Evolutionary conservation across 495 filamentous ascomycete genomes (phyloP), one percentile per base, ranked within the genome.

Genomic region (Lichenothelia convexa): DNA sequence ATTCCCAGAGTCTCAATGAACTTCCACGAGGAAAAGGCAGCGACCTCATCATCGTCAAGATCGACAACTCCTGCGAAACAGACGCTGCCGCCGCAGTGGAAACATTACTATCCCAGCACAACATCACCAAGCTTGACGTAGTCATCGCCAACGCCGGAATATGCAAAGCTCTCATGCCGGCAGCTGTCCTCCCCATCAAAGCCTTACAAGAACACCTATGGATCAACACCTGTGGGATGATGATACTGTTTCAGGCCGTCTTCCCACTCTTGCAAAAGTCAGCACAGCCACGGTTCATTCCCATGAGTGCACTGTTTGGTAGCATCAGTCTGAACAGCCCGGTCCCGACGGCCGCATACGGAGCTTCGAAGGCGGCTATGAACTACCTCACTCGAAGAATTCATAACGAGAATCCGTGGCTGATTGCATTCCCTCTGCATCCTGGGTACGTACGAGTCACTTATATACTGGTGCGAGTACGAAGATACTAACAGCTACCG

Each of bases 111-210:
- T 19, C 39, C 7, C 21, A 34, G 17, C 44, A 59, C 19, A 52
- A 45, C 9, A 54, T 70, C 44, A 38, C 35, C 5, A 27, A 45
- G 15, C 38, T 73, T 18, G 62, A 71, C 46, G 49, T 64, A n/a
- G 54, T 70, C 4, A 55, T 73, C 21, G 62, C 66, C 34, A 70
- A 70, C 39, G 63, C 66, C 1, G 65, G 58, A 5, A 47, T 60
- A 5, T 40, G 43, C 29, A 13, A 46, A 2, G 17, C 34, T 18
- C 53, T 22, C 30, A 41, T 42, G 2, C 36, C 43, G 19, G 35
- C 51, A 16, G 32, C 36, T 4, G 35, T 49, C 2, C 50, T 50
- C 2, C 46, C 36, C 9, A 37, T 53, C 6, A 42, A 44, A 5
- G 46, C 51, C n/a, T 30, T 64, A 12, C 46, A 47, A 31, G 33